A percentile compares a stretch with the other conserved stretches of the same genome.
Conservation (phyloP, 2,329 filamentous ascomycete species). For the Coniella vitis region DNA sequence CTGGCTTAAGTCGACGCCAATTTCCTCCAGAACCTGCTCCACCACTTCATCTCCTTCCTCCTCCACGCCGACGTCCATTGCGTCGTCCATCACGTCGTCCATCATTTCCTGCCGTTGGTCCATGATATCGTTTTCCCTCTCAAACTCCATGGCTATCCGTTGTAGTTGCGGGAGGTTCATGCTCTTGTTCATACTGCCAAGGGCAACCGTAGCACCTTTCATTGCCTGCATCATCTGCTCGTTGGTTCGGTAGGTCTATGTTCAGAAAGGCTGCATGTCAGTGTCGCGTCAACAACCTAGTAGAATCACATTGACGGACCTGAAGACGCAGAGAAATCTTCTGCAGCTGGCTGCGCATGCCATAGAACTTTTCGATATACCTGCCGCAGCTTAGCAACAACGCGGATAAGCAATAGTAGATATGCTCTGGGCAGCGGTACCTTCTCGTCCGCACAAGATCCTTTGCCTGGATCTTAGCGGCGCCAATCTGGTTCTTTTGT, state of each 20-base stretch:
- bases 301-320: conserved; percentile 40
- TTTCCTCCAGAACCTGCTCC: conserved; percentile 93
- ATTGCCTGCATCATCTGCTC: conserved; percentile 99
- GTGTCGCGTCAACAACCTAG: background rate
- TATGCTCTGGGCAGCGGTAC: conserved; percentile 32
- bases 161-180: conserved; percentile 97
- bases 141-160: conserved; percentile 97
- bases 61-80: conserved; percentile 82
- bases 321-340: conserved; percentile 93
- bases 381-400: conserved; percentile 35
- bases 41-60: conserved; percentile 96
- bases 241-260: conserved; percentile 88
- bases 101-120: conserved; percentile 99
- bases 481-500: conserved; percentile 97
- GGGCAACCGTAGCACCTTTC: conserved; percentile 90
- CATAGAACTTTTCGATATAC: conserved; percentile 97
- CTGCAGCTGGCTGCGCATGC: conserved; percentile 94
- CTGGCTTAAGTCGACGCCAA: conserved; percentile 87
- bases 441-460: conserved; percentile 87
- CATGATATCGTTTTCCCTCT: conserved; percentile 98
- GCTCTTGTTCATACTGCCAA: conserved; percentile 94
- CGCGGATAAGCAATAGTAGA: background rate
- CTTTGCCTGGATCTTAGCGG: conserved; percentile 96
- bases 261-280: conserved; percentile 4
- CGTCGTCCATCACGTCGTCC: conserved; percentile 97